Conservation (phyloP, 768 basidiomycete genomes). For the Rhizopogon roseolus region DNA sequence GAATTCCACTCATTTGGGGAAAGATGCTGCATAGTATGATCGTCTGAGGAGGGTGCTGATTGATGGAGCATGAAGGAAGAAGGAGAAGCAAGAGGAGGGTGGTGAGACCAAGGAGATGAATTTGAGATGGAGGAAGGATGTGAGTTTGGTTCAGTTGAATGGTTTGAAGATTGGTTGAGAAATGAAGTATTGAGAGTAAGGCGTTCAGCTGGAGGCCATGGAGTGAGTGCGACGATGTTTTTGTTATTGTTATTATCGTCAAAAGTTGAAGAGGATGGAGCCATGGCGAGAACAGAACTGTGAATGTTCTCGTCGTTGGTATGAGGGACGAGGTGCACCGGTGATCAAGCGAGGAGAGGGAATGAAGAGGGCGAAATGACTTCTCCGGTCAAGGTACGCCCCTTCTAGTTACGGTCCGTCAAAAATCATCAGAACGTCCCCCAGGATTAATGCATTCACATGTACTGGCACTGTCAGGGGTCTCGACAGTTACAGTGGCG, state of each 20-base stretch:
- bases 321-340: too few species aligned
- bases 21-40: constrained; percentile 17
- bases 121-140: constrained; percentile 27
- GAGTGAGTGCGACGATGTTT: constrained; percentile 14
- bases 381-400: background rate
- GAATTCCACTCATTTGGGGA: constrained; percentile 45
- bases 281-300: constrained; percentile 15
- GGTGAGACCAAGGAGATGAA: constrained; percentile 34
- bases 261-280: constrained; percentile 24
- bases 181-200: constrained; percentile 34
- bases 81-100: constrained; percentile 16
- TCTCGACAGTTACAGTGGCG: too few species aligned
- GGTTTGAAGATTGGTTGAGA: constrained; percentile 15
- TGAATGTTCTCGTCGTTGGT: too few species aligned
- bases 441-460: constrained; percentile 17
- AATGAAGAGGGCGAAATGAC: constrained; percentile 7
- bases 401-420: constrained; percentile 8
- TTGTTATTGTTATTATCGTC: constrained; percentile 20
- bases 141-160: constrained; percentile 21
- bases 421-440: background rate
- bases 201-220: constrained; percentile 29
- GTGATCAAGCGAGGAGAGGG: constrained; percentile 1
- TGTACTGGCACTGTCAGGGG: constrained; percentile 8
- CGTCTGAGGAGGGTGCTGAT: constrained; percentile 9
- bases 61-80: constrained; percentile 15